Evolutionary conservation across 805 yeast genomes (phyloP), one percentile per base, ranked within the genome.

Genomic region (Lachancea quebecensis): DNA sequence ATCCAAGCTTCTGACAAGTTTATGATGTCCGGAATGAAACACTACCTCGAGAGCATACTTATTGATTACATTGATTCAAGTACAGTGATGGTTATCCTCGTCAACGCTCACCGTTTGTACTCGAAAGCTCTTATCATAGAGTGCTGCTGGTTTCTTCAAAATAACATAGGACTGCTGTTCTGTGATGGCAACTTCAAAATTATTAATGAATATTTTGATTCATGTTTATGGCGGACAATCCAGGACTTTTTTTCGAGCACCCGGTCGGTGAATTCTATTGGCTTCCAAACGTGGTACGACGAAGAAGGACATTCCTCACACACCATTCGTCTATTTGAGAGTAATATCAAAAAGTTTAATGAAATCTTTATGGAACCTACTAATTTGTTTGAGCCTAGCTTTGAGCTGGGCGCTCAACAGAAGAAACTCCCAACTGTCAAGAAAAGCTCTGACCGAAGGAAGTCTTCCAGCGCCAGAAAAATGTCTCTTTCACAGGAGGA

Each of bases 71-170:
- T 82, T 15, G 63, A 60, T 17, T 64, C 78, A 10, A 85, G 82
- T 15, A 85, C 84, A 54, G 86, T 82, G 1, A 64, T 78, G 10
- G 47, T 72, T 0, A 56, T 88, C 11, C 56, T 85, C 11, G 64
- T 72, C 10, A 80, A 80, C 54, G 73, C 95, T 0, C 72, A 72
- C 38, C 54, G 65, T 15, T 65, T 73, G 39, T 62, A 72, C 16
- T 84, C 88, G 6, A 59, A 64, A 10, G 76, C 81, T 51, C 60
- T 89, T 32, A 70, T 78, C 48, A 70, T 72, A 41, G 74, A 77
- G 44, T 78, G 95, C 57, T 66, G 81, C 21, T 81, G 87, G 81
- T 84, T 75, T 52, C 69, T 86, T 10, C 79, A 75, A 51, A 72
- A 76, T 50, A 86, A 87, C 58, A 64, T 85, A 45, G 88, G 81